Percentiles rank a stretch among this genome's conserved stretches.
Evolutionary conservation across 805 yeast genomes (phyloP).

Genomic region (Starmerella tilneyi): DNA sequence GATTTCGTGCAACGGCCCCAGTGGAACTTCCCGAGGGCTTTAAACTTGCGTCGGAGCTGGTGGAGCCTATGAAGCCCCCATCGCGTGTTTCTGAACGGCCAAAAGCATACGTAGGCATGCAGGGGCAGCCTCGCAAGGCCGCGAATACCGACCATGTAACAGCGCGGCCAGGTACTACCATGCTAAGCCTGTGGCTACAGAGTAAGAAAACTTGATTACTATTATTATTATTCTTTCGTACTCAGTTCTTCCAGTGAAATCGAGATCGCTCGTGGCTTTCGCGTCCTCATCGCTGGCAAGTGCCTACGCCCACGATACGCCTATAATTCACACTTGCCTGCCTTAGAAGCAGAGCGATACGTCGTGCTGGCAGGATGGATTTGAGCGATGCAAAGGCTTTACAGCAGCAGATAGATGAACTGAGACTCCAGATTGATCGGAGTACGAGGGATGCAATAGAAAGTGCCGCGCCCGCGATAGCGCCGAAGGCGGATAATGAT

Average conservation of each 20-base stretch:
- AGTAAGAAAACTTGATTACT: no score
- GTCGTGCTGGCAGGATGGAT: not conserved
- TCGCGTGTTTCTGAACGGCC: not conserved
- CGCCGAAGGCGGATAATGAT: not conserved
- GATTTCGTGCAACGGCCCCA: not conserved
- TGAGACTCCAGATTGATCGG: not conserved
- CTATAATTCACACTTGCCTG: not conserved
- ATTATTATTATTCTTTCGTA: no score
- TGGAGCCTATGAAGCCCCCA: not conserved
- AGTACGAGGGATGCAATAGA: not conserved
- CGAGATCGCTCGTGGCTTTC: no score
- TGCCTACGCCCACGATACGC: not conserved
- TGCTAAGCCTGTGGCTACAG: no score
- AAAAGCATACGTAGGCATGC: not conserved
- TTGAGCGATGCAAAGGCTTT: not conserved
- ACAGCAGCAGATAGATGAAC: not conserved
- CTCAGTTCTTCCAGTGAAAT: no score
- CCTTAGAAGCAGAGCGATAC: not conserved
- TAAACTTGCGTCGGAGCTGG: slow-evolving; percentile 1
- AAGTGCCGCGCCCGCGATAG: not conserved
- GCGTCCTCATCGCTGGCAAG: not conserved
- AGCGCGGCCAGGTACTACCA: no score
- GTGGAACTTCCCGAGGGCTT: slow-evolving; percentile 2
- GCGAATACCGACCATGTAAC: no score
- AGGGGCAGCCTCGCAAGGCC: no score